Percentiles rank a stretch among this genome's conserved stretches.
Conservation (phyloP, 1,284 basidiomycete species). For the Ceratobasidium sp. region DNA sequence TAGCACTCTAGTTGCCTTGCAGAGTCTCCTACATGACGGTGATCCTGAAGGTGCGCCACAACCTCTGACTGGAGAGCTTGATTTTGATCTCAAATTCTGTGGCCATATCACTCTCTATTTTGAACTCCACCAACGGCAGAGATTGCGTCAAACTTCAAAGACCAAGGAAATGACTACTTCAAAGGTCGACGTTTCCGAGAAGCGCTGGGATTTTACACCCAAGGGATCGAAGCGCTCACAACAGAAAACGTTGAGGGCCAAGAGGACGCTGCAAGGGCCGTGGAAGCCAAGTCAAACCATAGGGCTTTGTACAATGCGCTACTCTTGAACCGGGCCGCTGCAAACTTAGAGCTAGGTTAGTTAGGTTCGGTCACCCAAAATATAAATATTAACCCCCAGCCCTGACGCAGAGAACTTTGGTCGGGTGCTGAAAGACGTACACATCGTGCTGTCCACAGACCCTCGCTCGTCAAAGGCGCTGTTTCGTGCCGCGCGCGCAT, state of each 20-base stretch:
- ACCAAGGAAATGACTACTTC: slow-evolving; percentile 95
- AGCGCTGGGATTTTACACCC: slow-evolving; percentile 89
- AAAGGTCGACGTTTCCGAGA: slow-evolving; percentile 87
- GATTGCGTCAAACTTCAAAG: slow-evolving; percentile 90
- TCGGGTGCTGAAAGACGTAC: slow-evolving; percentile 84
- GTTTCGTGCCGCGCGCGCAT: slow-evolving; percentile 81
- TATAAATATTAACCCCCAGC: no score
- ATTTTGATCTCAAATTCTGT: background rate
- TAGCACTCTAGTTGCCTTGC: slow-evolving; percentile 77
- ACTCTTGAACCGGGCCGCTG: slow-evolving; percentile 90
- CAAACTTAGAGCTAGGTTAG: slow-evolving; percentile 87
- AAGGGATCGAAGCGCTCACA: slow-evolving; percentile 77
- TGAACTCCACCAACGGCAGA: slow-evolving; percentile 62
- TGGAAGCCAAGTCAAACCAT: slow-evolving; percentile 68
- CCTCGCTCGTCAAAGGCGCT: slow-evolving; percentile 79
- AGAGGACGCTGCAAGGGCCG: background rate
- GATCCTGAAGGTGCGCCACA: slow-evolving; percentile 86
- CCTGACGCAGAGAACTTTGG: slow-evolving; percentile 80
- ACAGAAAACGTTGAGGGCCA: background rate
- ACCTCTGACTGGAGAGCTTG: background rate
- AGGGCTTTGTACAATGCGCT: slow-evolving; percentile 71
- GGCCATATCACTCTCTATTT: slow-evolving; percentile 33
- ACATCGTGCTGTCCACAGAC: slow-evolving; percentile 73
- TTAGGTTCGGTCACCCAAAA: slow-evolving; percentile 22
- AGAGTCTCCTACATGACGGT: slow-evolving; percentile 88